Percentiles rank a stretch among this genome's conserved stretches.
Conservation (phyloP, 345 rosid genomes). For the Citrus trifoliata region DNA sequence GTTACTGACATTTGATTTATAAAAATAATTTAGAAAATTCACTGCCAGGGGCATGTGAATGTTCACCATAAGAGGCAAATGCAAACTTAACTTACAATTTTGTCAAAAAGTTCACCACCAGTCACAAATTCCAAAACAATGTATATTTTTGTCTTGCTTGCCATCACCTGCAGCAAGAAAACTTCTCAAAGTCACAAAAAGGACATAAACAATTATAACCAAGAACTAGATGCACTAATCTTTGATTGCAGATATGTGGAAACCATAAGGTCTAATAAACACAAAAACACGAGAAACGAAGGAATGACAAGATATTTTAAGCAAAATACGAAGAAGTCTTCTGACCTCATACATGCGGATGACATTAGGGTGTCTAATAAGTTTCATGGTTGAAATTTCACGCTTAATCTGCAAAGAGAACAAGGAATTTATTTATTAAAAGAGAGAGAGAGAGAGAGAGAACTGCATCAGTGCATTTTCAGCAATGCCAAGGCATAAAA, state of each 20-base stretch:
- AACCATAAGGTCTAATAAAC: not conserved
- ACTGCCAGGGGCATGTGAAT: not conserved
- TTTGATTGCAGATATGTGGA: not conserved
- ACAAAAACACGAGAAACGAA: not conserved
- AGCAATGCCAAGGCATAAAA: not conserved
- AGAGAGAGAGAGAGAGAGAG: no score
- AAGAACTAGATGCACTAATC: not conserved
- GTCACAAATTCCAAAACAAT: conserved; percentile 90
- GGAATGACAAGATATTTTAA: not conserved
- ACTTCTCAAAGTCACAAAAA: conserved; percentile 8
- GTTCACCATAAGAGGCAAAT: not conserved
- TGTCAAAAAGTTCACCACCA: conserved; percentile 98
- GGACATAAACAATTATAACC: not conserved
- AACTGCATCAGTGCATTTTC: not conserved
- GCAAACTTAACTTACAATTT: conserved; percentile 65
- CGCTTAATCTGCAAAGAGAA: conserved; percentile 71
- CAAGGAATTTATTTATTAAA: not conserved
- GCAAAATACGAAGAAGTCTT: not conserved
- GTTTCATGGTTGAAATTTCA: conserved; percentile 92
- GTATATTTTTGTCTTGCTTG: conserved; percentile 93
- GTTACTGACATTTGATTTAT: not conserved
- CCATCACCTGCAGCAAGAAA: conserved; percentile 78
- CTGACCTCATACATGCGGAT: conserved; percentile 94
- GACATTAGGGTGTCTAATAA: conserved; percentile 89
- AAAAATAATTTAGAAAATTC: not conserved